Conservation (phyloP, 257 asterid species). For the Nicotiana attenuata region DNA sequence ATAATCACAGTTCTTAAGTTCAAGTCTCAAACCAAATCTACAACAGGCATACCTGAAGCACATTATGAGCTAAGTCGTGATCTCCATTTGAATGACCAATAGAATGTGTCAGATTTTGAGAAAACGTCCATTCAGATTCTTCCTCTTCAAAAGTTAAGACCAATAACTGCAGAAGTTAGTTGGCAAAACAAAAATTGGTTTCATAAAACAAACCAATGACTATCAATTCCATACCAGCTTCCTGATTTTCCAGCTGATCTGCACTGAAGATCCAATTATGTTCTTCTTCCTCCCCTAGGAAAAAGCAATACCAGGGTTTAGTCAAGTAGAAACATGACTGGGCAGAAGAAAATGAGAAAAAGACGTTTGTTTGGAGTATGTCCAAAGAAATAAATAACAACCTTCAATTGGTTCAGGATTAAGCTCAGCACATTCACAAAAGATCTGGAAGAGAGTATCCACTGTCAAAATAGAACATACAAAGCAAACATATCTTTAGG, state of each 20-base stretch:
- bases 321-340: neutral
- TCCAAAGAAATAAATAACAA: slow-evolving; percentile 16
- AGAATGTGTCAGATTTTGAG: slow-evolving; percentile 37
- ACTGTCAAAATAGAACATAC: slow-evolving; percentile 36
- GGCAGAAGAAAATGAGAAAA: neutral
- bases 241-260: slow-evolving; percentile 56
- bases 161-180: neutral
- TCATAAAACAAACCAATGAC: neutral
- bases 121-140: slow-evolving; percentile 48
- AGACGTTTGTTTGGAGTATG: neutral
- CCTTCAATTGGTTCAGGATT: slow-evolving; percentile 84
- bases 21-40: neutral
- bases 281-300: slow-evolving; percentile 51
- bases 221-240: slow-evolving; percentile 32
- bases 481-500: neutral
- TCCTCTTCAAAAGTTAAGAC: slow-evolving; percentile 36
- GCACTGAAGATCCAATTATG: slow-evolving; percentile 84
- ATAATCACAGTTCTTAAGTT: slow-evolving; percentile 1
- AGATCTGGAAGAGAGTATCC: slow-evolving; percentile 65
- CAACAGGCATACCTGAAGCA: slow-evolving; percentile 54
- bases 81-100: slow-evolving; percentile 75
- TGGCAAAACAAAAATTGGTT: neutral
- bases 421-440: slow-evolving; percentile 96
- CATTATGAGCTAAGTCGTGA: slow-evolving; percentile 60
- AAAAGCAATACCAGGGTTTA: slow-evolving; percentile 13